Evolutionary conservation across 2,329 filamentous ascomycete genomes (phyloP), one percentile per base, ranked within the genome.

Genomic region (Aureobasidium leucospermi): DNA sequence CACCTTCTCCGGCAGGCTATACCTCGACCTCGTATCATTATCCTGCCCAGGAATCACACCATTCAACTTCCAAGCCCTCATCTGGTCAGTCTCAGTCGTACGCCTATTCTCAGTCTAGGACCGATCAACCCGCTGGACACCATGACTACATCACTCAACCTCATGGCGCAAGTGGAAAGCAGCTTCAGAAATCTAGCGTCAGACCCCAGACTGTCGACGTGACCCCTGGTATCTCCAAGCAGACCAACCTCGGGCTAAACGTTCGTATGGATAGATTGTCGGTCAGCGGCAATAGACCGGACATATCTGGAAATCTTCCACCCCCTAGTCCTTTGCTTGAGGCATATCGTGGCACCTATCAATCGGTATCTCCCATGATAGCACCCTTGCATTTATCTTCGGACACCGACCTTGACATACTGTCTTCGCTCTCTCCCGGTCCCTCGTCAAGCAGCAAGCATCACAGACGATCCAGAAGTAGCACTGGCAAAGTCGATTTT

Each of bases 351-450:
- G 93, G 93, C 41, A 96, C 92, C 0, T 97, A 96, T 67, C 93
- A 97, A 73, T 90, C 89, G 60, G 89, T 95, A 67, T 96, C 92
- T 0, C 92, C 93, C 0, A 96, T 96, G 90, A 92, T 92, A 0
- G 91, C 91, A 0, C 90, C 92, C 0, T 77, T 83, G 66, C 77
- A 34, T 23, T 55, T 43, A 32, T 65, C 32, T 52, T 60, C 28
- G 41, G 64, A 62, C 60, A 64, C 52, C 41, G 45, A 47, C 41
- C 19, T 61, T 2, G 59, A 61, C 52, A 55, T 19, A 16, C 39
- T 56, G 29, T 51, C 60, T 23, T 29, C 43, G 6, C 59, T 58
- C 6, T 55, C 56, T 3, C 60, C 60, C 2, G 39, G 29, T 1
- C 32, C 39, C 31, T 36, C 47, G 2, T 28, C 19, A 3, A 48